Conservation (phyloP, 352 stramenopile species). For the Pythium chondricola region DNA sequence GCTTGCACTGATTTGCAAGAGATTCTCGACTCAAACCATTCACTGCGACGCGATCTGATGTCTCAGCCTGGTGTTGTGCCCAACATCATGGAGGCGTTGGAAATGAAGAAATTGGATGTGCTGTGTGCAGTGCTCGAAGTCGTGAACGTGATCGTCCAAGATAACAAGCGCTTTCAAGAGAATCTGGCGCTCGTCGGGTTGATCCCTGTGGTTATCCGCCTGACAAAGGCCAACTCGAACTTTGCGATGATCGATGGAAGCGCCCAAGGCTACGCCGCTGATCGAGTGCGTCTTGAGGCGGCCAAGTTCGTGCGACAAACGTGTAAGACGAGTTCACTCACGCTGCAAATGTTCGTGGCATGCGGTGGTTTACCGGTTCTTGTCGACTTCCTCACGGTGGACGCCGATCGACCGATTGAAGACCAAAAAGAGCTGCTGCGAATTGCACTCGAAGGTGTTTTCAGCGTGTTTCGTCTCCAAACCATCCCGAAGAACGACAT, state of each 20-base stretch:
- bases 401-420: slow-evolving; percentile 20
- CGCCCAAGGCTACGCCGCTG: slow-evolving; percentile 17
- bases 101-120: slow-evolving; percentile 89
- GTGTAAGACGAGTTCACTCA: slow-evolving; percentile 82
- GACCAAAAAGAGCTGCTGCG: slow-evolving; percentile 55
- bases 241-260: neutral
- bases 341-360: slow-evolving; percentile 92
- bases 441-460: slow-evolving; percentile 88
- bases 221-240: slow-evolving; percentile 34
- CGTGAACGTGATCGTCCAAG: slow-evolving; percentile 87
- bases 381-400: slow-evolving; percentile 70
- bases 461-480: slow-evolving; percentile 88
- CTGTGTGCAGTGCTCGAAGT: slow-evolving; percentile 81
- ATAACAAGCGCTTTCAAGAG: slow-evolving; percentile 89
- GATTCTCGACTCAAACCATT: slow-evolving; percentile 72
- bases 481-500: slow-evolving; percentile 92
- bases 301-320: slow-evolving; percentile 86
- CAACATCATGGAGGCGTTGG: slow-evolving; percentile 90
- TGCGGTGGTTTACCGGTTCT: slow-evolving; percentile 85
- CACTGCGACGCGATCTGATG: slow-evolving; percentile 75
- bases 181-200: slow-evolving; percentile 88
- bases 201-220: slow-evolving; percentile 88
- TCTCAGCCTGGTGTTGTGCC: slow-evolving; percentile 89
- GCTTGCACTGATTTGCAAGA: slow-evolving; percentile 62
- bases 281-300: slow-evolving; percentile 71